Percentiles rank a stretch among this genome's conserved stretches.
phyloP scores from a whole-genome alignment of 345 rosid genomes.

The Citrus inodora region DNA sequence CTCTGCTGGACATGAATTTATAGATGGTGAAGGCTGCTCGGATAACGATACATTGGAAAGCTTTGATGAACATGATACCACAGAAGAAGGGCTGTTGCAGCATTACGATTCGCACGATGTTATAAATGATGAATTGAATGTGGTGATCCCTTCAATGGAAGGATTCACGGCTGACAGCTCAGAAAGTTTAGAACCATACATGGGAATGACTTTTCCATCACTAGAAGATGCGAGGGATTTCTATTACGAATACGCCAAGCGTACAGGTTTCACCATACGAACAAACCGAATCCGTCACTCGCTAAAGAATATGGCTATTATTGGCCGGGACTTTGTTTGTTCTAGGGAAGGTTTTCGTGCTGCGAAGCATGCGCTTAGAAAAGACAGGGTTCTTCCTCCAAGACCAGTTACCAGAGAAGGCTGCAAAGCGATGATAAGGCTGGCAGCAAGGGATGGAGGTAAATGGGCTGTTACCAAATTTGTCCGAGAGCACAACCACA shows the following conservation, averaged over 20 bases:
- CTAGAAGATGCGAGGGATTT: constrained; percentile 38
- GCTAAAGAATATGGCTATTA: constrained; percentile 32
- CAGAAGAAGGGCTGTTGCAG: constrained; percentile 13
- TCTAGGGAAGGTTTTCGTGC: constrained; percentile 41
- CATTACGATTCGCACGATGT: constrained; percentile 10
- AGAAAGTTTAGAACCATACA: constrained; percentile 21
- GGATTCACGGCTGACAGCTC: not conserved
- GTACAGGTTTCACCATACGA: constrained; percentile 34
- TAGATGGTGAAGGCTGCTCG: constrained; percentile 22
- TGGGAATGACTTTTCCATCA: constrained; percentile 33
- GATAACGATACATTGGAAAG: constrained; percentile 25
- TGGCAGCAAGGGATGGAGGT: constrained; percentile 40
- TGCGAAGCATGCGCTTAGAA: constrained; percentile 28
- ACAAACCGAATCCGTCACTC: constrained; percentile 40
- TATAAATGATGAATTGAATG: constrained; percentile 9
- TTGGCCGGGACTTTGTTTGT: constrained; percentile 40
- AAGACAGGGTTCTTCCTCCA: constrained; percentile 45
- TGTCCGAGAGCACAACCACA: constrained; percentile 39
- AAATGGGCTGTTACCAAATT: constrained; percentile 43
- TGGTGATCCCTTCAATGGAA: constrained; percentile 17
- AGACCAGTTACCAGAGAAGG: constrained; percentile 44
- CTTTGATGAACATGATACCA: constrained; percentile 20
- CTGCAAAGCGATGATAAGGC: constrained; percentile 46
- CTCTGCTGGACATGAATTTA: constrained; percentile 9
- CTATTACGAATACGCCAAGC: constrained; percentile 40